Conservation (phyloP, 192 early-diverging fungal species). For the Chytriomyces confervae region DNA sequence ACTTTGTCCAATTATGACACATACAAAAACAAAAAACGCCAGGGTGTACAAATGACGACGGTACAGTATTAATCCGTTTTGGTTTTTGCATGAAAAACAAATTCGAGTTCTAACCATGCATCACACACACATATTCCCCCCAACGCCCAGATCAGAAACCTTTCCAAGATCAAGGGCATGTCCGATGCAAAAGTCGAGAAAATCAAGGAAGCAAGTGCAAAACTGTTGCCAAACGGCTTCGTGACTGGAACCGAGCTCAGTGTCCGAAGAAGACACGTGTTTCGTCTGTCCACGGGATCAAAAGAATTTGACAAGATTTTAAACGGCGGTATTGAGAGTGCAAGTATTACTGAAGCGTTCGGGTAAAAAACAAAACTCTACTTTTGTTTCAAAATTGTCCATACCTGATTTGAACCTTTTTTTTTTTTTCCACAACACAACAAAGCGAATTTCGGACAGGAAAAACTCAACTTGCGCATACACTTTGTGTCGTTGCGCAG, state of each 20-base stretch:
- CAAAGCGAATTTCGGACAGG: conserved; percentile 77
- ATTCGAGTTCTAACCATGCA: too few relatives aligned
- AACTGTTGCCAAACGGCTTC: conserved; percentile 68
- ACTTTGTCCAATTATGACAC: conserved; percentile 25
- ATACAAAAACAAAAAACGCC: too few relatives aligned
- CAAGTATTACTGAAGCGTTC: conserved; percentile 86
- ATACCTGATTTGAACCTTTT: neutral
- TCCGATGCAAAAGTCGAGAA: conserved; percentile 87
- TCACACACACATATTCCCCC: neutral
- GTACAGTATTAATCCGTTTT: neutral
- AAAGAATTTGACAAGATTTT: conserved; percentile 80
- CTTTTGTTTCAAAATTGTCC: neutral
- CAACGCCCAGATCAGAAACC: conserved; percentile 35
- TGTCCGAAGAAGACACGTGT: conserved; percentile 60
- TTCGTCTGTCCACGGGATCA: conserved; percentile 75
- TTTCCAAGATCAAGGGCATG: conserved; percentile 79
- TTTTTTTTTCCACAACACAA: neutral
- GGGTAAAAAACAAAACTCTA: conserved; percentile 41
- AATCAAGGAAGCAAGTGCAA: conserved; percentile 79
- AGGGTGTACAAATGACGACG: conserved; percentile 80
- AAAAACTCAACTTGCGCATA: conserved; percentile 83
- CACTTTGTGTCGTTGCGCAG: conserved; percentile 77
- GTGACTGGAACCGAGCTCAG: conserved; percentile 69
- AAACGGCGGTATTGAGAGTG: conserved; percentile 81
- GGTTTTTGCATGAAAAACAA: neutral